Evolutionary conservation across 306 rosid species (phyloP), one percentile per base, ranked within the genome.

Genomic region (Potentilla sterilis): DNA sequence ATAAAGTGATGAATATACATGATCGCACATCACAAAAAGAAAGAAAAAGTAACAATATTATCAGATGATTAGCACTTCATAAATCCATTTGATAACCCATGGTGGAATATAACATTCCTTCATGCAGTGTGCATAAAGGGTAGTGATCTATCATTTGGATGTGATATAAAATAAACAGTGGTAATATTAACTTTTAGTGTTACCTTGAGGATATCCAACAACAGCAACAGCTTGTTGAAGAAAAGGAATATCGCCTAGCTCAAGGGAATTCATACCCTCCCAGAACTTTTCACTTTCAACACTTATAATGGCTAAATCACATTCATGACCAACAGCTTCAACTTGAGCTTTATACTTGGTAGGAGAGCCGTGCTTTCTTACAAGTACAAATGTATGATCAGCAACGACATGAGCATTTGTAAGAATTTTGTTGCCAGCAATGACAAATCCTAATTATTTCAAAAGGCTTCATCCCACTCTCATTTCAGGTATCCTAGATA

Each of bases 371-470:
- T 93, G 98, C 87, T 93, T 93, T 81, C 98, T 85, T 66, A 91
- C 98, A 68, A 93, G 97, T 57, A 91, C 96, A 75, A 93, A 91
- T 14, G 97, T 80, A 80, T 91, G 86, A 87, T 93, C 97, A 66
- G 98, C 98, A 73, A 93, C 90, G 59, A 93, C 98, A 80, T 93
- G 98, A 75, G 98, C 98, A 69, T 93, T 93, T 71, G 98, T 93
- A 55, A 93, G 87, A 87, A 93, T 91, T 84, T 59, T 85, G 76
- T 80, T 89, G 38, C 92, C 97, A 21, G 78, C 57, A 81, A 93
- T 87, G 22, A 91, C 91, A 77, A 93, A 93, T 69, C 98, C 98
- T 93, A 7, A 10, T 51, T 5, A 46, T 46, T 16, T 49, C 2
- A 24, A 4, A 37, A 70, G 57, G 44, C 4, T 32, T 16, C 16